Evolutionary conservation across 2,329 filamentous ascomycete genomes (phyloP), one percentile per base, ranked within the genome.

Genomic region (Fusarium sacchari): DNA sequence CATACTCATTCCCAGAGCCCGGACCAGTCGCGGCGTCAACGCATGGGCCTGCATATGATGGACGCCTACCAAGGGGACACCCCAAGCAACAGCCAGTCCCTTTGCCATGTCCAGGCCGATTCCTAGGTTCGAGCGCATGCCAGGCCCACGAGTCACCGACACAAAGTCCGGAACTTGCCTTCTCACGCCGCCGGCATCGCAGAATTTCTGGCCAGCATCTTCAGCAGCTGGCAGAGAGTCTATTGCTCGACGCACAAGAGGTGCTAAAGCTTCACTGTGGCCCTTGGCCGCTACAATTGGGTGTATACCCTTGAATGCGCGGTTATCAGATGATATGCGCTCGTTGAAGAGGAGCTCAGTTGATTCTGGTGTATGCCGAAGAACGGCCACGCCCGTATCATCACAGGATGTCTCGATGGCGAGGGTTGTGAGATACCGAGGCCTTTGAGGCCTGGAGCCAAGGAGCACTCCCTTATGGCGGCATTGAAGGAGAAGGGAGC

Each of bases 11-110:
- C 85, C 79, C 67, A 96, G 82, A 10, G 93, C 93, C 37, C 86
- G 83, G 8, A 92, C 91, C 46, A 99, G 88, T 15, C 94, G 88
- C 22, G 96, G 93, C 24, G 96, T 98, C 71, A 99, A 84, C 24
- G 96, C 93, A 82, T 99, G 96, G 17, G 95, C 96, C 81, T 98
- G 95, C 96, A 99, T 98, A 82, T 99, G 96, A 81, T 99, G 93
- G 2, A 98, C 93, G 2, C 91, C 96, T 3, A 98, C 81, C 37
- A 98, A 84, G 7, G 96, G 95, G 42, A 95, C 88, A 72, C 91
- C 88, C 94, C 94, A 97, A 42, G 94, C 95, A 26, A 93, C 86
- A 1, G 95, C 91, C 26, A 98, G 87, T 0, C 95, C 96, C 82
- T 98, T 98, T 24, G 94, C 96, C 28, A 91, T 92, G 79, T 94